A percentile compares a stretch with the other conserved stretches of the same genome.
Conservation (phyloP, 805 yeast species). For the Maudiozyma saulgeensis region DNA sequence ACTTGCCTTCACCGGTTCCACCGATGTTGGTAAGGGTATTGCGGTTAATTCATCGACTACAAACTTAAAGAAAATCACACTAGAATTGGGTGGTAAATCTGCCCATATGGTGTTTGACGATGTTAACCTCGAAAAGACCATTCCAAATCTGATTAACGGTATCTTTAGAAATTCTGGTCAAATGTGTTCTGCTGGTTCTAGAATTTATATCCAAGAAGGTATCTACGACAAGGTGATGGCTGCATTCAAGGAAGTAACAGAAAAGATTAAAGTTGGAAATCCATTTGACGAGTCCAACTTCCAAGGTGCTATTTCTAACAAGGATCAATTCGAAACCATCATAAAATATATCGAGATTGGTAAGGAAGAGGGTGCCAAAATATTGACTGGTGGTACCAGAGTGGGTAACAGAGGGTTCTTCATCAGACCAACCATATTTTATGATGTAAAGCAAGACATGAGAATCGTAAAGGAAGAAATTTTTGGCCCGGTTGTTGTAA, state of each 20-base stretch:
- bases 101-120: slow-evolving; percentile 68
- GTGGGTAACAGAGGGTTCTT: slow-evolving; percentile 58
- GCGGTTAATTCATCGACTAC: slow-evolving; percentile 62
- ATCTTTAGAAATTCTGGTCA: slow-evolving; percentile 76
- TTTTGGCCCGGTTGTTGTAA: slow-evolving; percentile 71
- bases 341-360: slow-evolving; percentile 41
- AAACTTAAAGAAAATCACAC: slow-evolving; percentile 68
- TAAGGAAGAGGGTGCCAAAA: too few relatives aligned
- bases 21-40: slow-evolving; percentile 45
- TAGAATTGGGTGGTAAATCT: slow-evolving; percentile 78
- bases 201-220: slow-evolving; percentile 65
- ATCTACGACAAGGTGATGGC: slow-evolving; percentile 53
- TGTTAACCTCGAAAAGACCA: slow-evolving; percentile 46
- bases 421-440: slow-evolving; percentile 63
- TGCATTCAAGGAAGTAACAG: slow-evolving; percentile 49
- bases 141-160: slow-evolving; percentile 48
- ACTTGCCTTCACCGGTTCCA: too few relatives aligned
- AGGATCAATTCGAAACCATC: slow-evolving; percentile 58
- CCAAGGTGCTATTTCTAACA: slow-evolving; percentile 75
- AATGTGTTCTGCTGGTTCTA: slow-evolving; percentile 75
- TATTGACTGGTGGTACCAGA: too few relatives aligned
- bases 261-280: slow-evolving; percentile 57
- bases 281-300: slow-evolving; percentile 59
- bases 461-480: slow-evolving; percentile 62
- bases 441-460: slow-evolving; percentile 55